These are phyloP conservation scores for Schizosaccharomyces lindneri DNA, from an alignment of 805 yeast species.

Conservation along the genomic window DNA sequence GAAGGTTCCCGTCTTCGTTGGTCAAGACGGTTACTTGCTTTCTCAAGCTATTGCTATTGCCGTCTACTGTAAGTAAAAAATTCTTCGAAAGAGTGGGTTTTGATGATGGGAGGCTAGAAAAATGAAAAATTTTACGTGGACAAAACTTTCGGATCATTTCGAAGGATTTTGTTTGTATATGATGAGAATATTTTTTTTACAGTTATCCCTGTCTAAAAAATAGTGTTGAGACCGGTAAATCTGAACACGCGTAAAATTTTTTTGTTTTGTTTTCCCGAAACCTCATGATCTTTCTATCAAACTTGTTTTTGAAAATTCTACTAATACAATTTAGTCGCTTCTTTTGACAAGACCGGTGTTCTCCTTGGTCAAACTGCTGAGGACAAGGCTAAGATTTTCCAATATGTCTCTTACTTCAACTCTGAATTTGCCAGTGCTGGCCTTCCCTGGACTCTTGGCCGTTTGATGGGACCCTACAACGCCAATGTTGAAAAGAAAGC, in stretches of 20 bases:
- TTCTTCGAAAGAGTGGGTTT: background rate
- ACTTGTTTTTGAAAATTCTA: background rate
- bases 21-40: constrained; percentile 40
- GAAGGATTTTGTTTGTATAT: constrained; percentile 9
- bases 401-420: constrained; percentile 59
- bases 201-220: constrained; percentile 22
- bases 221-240: constrained; percentile 4
- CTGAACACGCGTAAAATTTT: background rate
- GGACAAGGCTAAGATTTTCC: constrained; percentile 41
- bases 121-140: too few species aligned
- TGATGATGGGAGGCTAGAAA: too few species aligned
- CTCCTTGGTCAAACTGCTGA: constrained; percentile 40
- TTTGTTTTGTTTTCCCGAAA: background rate
- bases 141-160: background rate
- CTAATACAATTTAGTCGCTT: constrained; percentile 6
- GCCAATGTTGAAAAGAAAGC: constrained; percentile 17
- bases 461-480: background rate
- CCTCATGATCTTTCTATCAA: background rate
- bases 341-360: constrained; percentile 15
- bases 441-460: constrained; percentile 22
- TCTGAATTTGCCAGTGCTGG: constrained; percentile 30
- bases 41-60: constrained; percentile 39
- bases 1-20: constrained; percentile 31
- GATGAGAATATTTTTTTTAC: constrained; percentile 11
- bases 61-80: constrained; percentile 21